Base-by-base conservation (phyloP, 1,139 yeast species). In the Hansenula lynferdii region DNA sequence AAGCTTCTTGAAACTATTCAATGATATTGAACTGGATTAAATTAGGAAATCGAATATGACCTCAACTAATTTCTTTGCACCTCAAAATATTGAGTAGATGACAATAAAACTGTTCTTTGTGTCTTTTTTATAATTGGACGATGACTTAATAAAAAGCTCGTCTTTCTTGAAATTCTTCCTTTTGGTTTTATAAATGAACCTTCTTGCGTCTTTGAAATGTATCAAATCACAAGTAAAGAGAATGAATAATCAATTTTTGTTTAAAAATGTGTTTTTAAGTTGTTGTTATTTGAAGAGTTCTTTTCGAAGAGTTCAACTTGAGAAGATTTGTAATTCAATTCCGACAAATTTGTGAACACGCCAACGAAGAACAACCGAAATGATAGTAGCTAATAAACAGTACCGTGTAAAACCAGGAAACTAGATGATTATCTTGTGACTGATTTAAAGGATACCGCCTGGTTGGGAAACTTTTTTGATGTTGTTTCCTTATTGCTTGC, bases 91-190 rank as follows among this genome's bases (percentile, higher is more conserved):
- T 15, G 9, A 10, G 8, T n/a, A n/a, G 28, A 26, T 26, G 14
- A 4, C n/a, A 10, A 15, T 17, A 9, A 2, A 10, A 8, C 16
- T 20, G 3, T 3, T n/a, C 5, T 20, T 20, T 8, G 20, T 28
- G 12, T 29, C 14, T 20, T 19, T 21, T 30, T 6, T 20, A 5
- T 30, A 16, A 8, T 6, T 9, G 9, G 42, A 39, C 49, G 49
- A 45, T 45, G 37, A 45, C 49, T 37, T 37, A 37, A 24, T 25
- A 28, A 37, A 37, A 37, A 37, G 40, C 36, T 37, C 40, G 40
- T 31, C 22, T 22, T 8, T 4, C 16, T 27, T 24, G 6, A n/a
- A 4, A 6, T 12, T 16, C 14, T 15, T 26, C 28, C 15, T 26
- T 29, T 11, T 34, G 15, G 12, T 25, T n/a, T 19, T 16, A 11